These are phyloP conservation scores for Podospora comata DNA, from an alignment of 495 filamentous ascomycete species.

Conservation along the genomic window DNA sequence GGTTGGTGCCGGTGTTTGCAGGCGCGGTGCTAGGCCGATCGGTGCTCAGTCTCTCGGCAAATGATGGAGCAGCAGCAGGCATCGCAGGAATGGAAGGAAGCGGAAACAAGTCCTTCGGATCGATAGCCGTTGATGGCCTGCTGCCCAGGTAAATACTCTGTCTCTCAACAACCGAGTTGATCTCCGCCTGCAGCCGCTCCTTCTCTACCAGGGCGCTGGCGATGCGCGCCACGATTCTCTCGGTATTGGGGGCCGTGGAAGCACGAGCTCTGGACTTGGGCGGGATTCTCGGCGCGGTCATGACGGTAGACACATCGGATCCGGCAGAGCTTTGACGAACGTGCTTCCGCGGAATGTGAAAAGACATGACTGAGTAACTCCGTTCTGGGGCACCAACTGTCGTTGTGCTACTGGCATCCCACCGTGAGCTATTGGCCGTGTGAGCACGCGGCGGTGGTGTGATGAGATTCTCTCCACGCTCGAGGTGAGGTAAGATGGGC, in stretches of 20 bases:
- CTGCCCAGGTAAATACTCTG: constrained; percentile 51
- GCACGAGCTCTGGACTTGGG: constrained; percentile 35
- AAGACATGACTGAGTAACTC: constrained; percentile 49
- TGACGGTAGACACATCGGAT: constrained; percentile 25
- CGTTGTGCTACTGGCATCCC: constrained; percentile 32
- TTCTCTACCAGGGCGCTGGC: constrained; percentile 52
- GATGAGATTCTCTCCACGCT: constrained; percentile 33
- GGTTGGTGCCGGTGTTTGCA: constrained; percentile 17
- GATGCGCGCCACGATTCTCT: constrained; percentile 48
- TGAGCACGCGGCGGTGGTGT: constrained; percentile 43
- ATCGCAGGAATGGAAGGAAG: constrained; percentile 48
- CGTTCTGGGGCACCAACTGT: constrained; percentile 39
- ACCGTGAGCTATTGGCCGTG: constrained; percentile 33
- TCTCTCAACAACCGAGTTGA: constrained; percentile 52
- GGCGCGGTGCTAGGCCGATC: constrained; percentile 40
- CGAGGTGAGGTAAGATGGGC: constrained; percentile 53
- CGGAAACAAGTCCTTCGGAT: constrained; percentile 23
- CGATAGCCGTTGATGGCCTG: constrained; percentile 44
- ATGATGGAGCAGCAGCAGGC: constrained; percentile 48
- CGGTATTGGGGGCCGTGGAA: constrained; percentile 36
- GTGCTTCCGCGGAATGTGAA: constrained; percentile 49
- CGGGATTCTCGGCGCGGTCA: constrained; percentile 29
- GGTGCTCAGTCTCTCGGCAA: constrained; percentile 47
- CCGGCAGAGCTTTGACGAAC: constrained; percentile 29
- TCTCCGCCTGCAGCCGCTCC: constrained; percentile 50